Percentiles rank a stretch among this genome's conserved stretches.
Conservation (phyloP, 495 filamentous ascomycete genomes). For the Beverwykella pulmonaria region DNA sequence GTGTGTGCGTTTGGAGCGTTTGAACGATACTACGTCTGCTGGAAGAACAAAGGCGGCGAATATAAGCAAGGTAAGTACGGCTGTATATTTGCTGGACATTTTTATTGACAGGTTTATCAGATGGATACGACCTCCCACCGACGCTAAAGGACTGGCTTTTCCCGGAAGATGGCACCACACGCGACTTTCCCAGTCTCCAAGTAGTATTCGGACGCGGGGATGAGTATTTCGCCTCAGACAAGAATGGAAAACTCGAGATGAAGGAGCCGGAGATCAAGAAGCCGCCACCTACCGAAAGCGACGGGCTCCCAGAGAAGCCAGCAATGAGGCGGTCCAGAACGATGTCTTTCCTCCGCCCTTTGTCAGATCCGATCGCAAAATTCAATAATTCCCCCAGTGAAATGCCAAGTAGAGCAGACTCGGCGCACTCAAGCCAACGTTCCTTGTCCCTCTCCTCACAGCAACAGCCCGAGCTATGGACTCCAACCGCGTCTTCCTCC, state of each 20-base stretch:
- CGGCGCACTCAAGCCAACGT: background rate
- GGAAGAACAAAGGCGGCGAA: conserved; percentile 33
- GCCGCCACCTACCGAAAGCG: conserved; percentile 7
- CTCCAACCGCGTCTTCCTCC: background rate
- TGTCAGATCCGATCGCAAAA: conserved; percentile 9
- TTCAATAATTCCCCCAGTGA: conserved; percentile 3
- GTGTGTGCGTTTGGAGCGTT: conserved; percentile 38
- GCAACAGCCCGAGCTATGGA: background rate
- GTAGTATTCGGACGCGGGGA: conserved; percentile 50
- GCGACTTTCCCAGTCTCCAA: conserved; percentile 48
- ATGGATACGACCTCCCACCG: conserved; percentile 48
- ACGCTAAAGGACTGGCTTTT: conserved; percentile 48
- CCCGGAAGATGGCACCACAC: conserved; percentile 44
- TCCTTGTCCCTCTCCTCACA: background rate
- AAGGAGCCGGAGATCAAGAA: conserved; percentile 29
- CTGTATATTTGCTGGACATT: background rate
- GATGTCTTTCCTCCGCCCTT: conserved; percentile 25
- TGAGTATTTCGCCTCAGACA: conserved; percentile 50
- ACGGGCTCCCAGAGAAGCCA: conserved; percentile 21
- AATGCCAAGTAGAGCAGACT: background rate
- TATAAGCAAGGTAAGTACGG: conserved; percentile 28
- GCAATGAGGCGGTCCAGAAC: conserved; percentile 17
- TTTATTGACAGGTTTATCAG: conserved; percentile 27
- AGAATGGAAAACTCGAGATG: conserved; percentile 45
- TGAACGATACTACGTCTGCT: conserved; percentile 38